Conservation (phyloP, 2,329 filamentous ascomycete genomes). For the Cryphonectria japonica region DNA sequence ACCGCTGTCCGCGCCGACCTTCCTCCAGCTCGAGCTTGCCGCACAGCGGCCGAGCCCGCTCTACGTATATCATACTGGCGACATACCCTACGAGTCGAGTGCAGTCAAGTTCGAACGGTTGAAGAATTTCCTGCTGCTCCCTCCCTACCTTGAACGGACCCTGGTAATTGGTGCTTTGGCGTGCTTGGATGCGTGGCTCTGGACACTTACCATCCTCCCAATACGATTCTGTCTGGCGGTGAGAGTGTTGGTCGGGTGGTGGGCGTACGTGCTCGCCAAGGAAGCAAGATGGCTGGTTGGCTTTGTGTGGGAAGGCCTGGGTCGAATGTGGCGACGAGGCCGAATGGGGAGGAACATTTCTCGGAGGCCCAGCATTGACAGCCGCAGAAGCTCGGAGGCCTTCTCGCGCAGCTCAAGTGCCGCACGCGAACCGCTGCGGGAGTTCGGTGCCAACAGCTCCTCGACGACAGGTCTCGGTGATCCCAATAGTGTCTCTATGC, state of each 20-base stretch:
- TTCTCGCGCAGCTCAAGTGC: constrained; percentile 46
- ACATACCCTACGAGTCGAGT: constrained; percentile 85
- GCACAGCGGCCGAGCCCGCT: constrained; percentile 64
- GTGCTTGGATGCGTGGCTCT: constrained; percentile 94
- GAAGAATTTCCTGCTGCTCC: constrained; percentile 83
- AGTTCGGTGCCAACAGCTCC: constrained; percentile 10
- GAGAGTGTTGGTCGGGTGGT: constrained; percentile 77
- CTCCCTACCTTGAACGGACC: constrained; percentile 79
- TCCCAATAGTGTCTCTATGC: constrained; percentile 8
- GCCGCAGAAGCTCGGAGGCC: constrained; percentile 39
- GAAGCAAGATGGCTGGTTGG: constrained; percentile 73
- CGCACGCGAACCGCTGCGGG: constrained; percentile 29
- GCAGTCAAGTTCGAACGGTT: constrained; percentile 90
- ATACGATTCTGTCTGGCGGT: constrained; percentile 84
- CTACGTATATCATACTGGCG: constrained; percentile 64
- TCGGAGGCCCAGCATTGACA: constrained; percentile 34
- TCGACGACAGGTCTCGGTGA: neutral
- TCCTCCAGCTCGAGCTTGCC: constrained; percentile 67
- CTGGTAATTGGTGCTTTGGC: constrained; percentile 87
- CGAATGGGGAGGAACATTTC: constrained; percentile 49
- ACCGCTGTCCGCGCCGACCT: constrained; percentile 68
- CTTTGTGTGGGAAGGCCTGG: constrained; percentile 80
- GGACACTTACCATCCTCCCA: constrained; percentile 93
- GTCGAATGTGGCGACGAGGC: constrained; percentile 73
- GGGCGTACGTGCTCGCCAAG: constrained; percentile 70